Conservation (phyloP, 2,329 filamentous ascomycete genomes). For the Balansia obtecta region DNA sequence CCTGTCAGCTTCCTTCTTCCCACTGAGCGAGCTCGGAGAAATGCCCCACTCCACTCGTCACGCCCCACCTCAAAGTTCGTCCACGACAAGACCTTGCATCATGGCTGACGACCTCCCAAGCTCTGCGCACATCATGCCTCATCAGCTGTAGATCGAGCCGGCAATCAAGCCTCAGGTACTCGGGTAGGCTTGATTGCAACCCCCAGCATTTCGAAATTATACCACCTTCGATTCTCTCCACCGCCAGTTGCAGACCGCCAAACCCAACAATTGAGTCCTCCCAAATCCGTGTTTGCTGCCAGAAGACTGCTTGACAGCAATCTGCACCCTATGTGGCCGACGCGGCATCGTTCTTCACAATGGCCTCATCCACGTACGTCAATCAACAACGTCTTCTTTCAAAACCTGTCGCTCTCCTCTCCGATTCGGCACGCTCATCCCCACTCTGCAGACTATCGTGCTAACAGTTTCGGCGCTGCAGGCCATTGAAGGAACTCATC, state of each 20-base stretch:
- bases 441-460: neutral
- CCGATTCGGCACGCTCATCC: slow-evolving; percentile 7
- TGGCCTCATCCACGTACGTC: slow-evolving; percentile 18
- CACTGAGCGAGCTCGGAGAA: no score
- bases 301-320: neutral
- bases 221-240: neutral
- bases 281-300: neutral
- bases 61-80: no score
- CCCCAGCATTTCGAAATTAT: no score
- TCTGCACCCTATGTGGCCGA: slow-evolving; percentile 1
- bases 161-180: no score
- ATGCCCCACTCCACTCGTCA: no score
- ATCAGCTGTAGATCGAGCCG: no score
- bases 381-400: neutral
- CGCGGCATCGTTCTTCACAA: slow-evolving; percentile 1
- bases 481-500: slow-evolving; percentile 47
- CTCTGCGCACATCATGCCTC: no score
- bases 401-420: neutral
- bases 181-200: no score
- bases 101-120: no score
- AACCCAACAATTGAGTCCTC: neutral
- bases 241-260: neutral
- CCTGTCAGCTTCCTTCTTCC: no score
- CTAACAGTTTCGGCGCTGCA: slow-evolving; percentile 18
- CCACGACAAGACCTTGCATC: no score